These are phyloP conservation scores for Cinchona pubescens DNA, from an alignment of 257 asterid species.

Conservation along the genomic window DNA sequence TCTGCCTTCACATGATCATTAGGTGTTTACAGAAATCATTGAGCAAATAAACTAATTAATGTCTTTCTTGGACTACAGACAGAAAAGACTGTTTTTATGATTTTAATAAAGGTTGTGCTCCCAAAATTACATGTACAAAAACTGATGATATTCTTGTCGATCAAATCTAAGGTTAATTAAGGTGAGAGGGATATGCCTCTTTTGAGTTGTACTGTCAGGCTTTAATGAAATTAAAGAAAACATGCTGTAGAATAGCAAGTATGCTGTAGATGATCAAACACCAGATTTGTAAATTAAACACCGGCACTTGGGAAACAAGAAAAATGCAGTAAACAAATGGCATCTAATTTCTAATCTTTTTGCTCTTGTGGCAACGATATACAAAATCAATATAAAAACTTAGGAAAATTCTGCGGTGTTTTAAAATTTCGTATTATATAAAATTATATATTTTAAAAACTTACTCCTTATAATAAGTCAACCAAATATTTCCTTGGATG, in stretches of 20 bases:
- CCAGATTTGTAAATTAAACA: neutral
- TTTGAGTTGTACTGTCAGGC: constrained; percentile 4
- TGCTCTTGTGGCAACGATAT: neutral
- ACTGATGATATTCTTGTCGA: neutral
- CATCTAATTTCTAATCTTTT: neutral
- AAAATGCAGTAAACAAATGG: neutral
- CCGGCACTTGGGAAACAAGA: constrained; percentile 7
- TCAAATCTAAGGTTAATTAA: neutral
- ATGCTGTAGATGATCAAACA: too few species aligned
- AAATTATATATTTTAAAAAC: too few species aligned
- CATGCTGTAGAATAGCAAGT: too few species aligned
- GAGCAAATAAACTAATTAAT: constrained; percentile 6
- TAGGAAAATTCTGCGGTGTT: too few species aligned
- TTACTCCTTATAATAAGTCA: too few species aligned
- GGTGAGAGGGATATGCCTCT: neutral
- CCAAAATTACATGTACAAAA: neutral
- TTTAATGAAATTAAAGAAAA: neutral
- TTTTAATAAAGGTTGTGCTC: neutral
- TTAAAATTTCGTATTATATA: too few species aligned
- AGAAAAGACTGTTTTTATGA: neutral
- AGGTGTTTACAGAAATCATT: constrained; percentile 14
- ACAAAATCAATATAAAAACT: too few species aligned
- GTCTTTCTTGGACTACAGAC: neutral
- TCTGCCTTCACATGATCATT: constrained; percentile 25
- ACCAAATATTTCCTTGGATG: too few species aligned